Evolutionary conservation across 306 rosid genomes (phyloP).

Genomic region (Prinsepia uniflora): DNA sequence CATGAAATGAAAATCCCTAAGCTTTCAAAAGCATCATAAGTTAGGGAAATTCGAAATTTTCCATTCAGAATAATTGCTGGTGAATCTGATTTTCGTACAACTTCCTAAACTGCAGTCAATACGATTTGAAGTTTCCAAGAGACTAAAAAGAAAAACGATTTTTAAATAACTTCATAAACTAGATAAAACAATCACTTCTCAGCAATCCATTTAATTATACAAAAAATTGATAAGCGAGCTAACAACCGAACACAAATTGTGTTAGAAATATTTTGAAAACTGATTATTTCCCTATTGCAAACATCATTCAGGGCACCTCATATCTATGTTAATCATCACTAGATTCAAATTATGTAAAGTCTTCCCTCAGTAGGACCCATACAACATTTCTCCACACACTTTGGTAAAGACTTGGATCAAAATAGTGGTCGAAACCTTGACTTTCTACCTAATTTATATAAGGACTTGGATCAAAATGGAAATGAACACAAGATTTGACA

Average conservation of each 20-base stretch:
- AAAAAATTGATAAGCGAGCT: not conserved
- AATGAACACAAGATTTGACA: too few relatives aligned
- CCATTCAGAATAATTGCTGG: too few relatives aligned
- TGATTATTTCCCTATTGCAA: not conserved
- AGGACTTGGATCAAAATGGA: too few relatives aligned
- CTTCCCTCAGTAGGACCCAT: not conserved
- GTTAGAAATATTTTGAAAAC: not conserved
- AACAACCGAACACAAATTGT: not conserved
- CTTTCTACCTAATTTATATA: too few relatives aligned
- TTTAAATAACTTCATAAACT: not conserved
- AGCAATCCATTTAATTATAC: not conserved
- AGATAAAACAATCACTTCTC: not conserved
- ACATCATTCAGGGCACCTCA: not conserved
- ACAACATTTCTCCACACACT: not conserved
- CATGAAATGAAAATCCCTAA: too few relatives aligned
- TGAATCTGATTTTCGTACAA: too few relatives aligned
- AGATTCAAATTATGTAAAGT: not conserved
- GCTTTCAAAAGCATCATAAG: too few relatives aligned
- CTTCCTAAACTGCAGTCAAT: not conserved
- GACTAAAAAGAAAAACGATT: too few relatives aligned
- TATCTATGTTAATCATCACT: not conserved
- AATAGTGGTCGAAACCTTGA: too few relatives aligned
- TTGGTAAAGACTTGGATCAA: too few relatives aligned
- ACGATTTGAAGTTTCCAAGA: not conserved
- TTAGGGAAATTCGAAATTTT: too few relatives aligned